phyloP scores from a whole-genome alignment of 192 early-diverging fungal genomes.

The Mortierella antarctica region DNA sequence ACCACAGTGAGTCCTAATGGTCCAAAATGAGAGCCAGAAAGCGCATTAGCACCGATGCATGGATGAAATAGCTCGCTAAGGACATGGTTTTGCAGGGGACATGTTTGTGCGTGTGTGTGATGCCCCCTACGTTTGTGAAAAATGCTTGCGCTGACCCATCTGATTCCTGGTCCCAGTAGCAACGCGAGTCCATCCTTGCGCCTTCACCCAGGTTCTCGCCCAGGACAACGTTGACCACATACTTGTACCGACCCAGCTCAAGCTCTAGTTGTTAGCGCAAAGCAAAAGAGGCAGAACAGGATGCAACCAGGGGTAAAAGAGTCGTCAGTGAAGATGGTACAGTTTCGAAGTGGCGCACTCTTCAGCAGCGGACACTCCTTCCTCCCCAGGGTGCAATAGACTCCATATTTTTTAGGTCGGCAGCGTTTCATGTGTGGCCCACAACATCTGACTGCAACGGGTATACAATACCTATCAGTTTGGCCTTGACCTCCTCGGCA shows the following conservation, averaged over 20 bases:
- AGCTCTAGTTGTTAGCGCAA: constrained; percentile 16
- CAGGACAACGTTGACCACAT: constrained; percentile 48
- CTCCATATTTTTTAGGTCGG: not conserved
- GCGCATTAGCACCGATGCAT: not conserved
- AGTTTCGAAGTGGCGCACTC: not conserved
- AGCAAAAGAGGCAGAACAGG: not conserved
- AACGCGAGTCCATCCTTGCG: constrained; percentile 50
- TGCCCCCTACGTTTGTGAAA: constrained; percentile 37
- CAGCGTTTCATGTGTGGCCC: not conserved
- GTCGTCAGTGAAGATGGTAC: not conserved
- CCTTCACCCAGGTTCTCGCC: constrained; percentile 47
- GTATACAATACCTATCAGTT: constrained; percentile 34
- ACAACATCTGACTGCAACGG: not conserved
- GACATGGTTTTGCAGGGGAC: not conserved
- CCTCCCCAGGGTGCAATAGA: no score
- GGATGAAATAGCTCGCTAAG: not conserved
- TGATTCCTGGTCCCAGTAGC: constrained; percentile 52
- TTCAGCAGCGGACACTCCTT: no score
- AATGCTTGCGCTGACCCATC: constrained; percentile 54
- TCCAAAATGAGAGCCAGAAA: not conserved
- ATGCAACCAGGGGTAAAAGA: not conserved
- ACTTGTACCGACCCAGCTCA: constrained; percentile 47
- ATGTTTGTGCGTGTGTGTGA: not conserved
- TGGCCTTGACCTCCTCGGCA: constrained; percentile 45
- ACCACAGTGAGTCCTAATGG: constrained; percentile 45